Base-by-base conservation (phyloP, 805 yeast genomes). In the Saturnispora quitensis region DNA sequence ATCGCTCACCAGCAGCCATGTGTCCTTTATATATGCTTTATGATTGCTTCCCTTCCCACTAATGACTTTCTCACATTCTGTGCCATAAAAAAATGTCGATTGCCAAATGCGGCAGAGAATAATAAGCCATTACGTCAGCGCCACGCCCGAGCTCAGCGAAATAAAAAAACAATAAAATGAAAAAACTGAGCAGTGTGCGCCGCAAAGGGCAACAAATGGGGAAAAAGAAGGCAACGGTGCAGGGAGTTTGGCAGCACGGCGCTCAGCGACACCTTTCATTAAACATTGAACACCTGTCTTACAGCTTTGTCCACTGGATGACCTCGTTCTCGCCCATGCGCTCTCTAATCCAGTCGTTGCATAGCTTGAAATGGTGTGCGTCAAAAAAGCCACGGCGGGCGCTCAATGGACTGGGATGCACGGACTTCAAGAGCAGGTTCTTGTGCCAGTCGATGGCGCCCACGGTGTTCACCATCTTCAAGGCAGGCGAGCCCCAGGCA, bases 371-470 rank as follows among this genome's bases (percentile, higher is more conserved):
- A 61, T 89, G 97, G 22, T 72, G 69, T 58, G 85, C 81, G 2
- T 82, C 82, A 59, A 91, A 90, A 66, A 86, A 93, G 2, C 93
- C 96, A 43, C 95, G 71, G 18, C 84, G 75, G 0, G 99, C 99
- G 55, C 96, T 86, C 47, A 93, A 69, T 1, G 99, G 99, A 27
- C 95, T 86, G 0, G 99, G 99, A 67, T 93, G 99, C 0, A 89
- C 97, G 0, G 89, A 74, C 55, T 76, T 77, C 27, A 93, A 68
- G 0, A 87, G 78, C 42, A 76, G 60, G 52, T 81, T 74, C 38
- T 70, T 65, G 3, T 66, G 50, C 50, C 59, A 51, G 43, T 68
- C 60, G 47, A 66, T 27, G 51, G 60, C 45, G 40, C 63, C 59
- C 56, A 68, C 55, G 57, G 58, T 56, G 46, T 59, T 50, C 1